phyloP scores from a whole-genome alignment of 2,329 filamentous ascomycete species.

The Didymella glomerata region DNA sequence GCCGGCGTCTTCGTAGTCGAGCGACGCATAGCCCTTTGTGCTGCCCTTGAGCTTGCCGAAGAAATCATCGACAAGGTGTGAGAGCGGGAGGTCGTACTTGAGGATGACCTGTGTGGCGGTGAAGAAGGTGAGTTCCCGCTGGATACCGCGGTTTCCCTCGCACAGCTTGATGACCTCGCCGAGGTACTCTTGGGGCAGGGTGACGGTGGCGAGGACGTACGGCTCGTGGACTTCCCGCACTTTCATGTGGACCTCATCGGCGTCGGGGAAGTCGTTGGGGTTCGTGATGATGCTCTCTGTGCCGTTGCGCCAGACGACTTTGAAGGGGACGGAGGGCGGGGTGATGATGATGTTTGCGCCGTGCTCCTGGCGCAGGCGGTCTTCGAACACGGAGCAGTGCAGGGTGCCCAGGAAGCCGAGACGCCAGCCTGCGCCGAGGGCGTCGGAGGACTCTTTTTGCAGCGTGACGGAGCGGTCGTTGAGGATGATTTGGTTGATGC shows the following conservation, averaged over 20 bases:
- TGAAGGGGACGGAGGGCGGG: slow-evolving; percentile 92
- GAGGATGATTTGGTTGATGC: slow-evolving; percentile 89
- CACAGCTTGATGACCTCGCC: slow-evolving; percentile 95
- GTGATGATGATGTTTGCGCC: slow-evolving; percentile 96
- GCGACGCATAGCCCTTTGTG: slow-evolving; percentile 92
- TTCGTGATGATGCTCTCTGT: slow-evolving; percentile 81
- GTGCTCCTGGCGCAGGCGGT: slow-evolving; percentile 91
- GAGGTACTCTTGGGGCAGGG: slow-evolving; percentile 91
- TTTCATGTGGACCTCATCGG: slow-evolving; percentile 62
- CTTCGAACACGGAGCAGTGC: slow-evolving; percentile 99
- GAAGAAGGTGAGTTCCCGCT: slow-evolving; percentile 90
- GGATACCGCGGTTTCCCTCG: slow-evolving; percentile 85
- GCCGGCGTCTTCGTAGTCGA: slow-evolving; percentile 96
- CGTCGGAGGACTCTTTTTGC: slow-evolving; percentile 93
- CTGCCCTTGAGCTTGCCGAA: slow-evolving; percentile 95
- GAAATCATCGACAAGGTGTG: slow-evolving; percentile 93
- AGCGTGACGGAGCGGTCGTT: slow-evolving; percentile 96
- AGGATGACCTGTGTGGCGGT: slow-evolving; percentile 91
- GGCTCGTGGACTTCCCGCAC: slow-evolving; percentile 73
- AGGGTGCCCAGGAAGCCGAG: slow-evolving; percentile 95
- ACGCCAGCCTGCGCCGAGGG: slow-evolving; percentile 91
- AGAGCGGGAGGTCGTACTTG: slow-evolving; percentile 87
- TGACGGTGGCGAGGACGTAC: slow-evolving; percentile 84
- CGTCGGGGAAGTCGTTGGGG: slow-evolving; percentile 86
- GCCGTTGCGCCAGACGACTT: slow-evolving; percentile 81